Base-by-base conservation (phyloP, 495 filamentous ascomycete species). In the Cairneyella variabilis region DNA sequence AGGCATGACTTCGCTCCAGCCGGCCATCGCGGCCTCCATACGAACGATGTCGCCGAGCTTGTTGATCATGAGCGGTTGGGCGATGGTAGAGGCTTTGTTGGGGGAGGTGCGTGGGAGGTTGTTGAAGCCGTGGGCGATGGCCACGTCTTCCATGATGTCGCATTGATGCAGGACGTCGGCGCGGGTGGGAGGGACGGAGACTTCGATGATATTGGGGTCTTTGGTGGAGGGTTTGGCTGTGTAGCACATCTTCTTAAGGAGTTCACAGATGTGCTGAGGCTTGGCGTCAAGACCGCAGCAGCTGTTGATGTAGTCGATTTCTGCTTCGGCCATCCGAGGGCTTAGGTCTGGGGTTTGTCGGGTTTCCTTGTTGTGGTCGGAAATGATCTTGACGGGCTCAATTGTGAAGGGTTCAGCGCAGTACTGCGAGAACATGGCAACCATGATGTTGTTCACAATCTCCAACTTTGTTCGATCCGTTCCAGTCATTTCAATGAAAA, bases 121-220 rank as follows among this genome's bases (percentile, higher is more conserved):
- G 77, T 99, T 97, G 79, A 95, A 99, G 51, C 93, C 93, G 70
- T 96, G 95, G 16, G 88, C 89, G 54, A 98, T 90, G 16, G 90
- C 93, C 16, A 93, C 83, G 69, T 99, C 93, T 70, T 99, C 93
- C 93, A 99, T 97, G 61, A 99, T 89, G 67, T 99, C 93, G 58
- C 88, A 91, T 67, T 96, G 85, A 69, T 99, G 95, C 17, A 99
- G 80, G 18, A 99, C 86, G 70, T 97, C 93, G 6, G 93, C 91
- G 22, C 93, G 84, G 36, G 89, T 97, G 22, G 90, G 82, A 9
- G 93, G 93, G 36, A 97, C 77, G 27, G 83, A 76, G 20, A 97
- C 84, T 51, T 91, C 83, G 57, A 97, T 78, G 32, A 86, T 65
- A 56, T 88, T 79, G 21, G 74, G 63, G 51, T 86, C 76, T 47